A percentile compares a stretch with the other conserved stretches of the same genome.
Evolutionary conservation across 1,284 basidiomycete genomes (phyloP).

Genomic region (Stygiomarasmius scandens): DNA sequence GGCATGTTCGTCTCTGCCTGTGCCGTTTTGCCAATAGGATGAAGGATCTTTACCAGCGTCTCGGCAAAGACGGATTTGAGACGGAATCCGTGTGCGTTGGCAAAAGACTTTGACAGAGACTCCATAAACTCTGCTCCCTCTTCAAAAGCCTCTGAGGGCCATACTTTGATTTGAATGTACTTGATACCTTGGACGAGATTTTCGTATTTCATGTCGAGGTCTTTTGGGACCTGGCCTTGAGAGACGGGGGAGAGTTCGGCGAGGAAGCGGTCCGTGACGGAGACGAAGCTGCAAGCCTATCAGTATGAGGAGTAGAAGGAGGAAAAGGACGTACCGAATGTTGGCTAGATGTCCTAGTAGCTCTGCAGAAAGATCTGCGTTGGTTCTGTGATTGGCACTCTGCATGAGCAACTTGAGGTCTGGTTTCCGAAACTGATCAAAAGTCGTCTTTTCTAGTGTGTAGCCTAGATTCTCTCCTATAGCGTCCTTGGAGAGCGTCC

Average conservation of each 20-base stretch:
- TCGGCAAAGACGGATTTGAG: slow-evolving; percentile 90
- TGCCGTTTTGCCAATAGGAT: slow-evolving; percentile 92
- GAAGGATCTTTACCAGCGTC: slow-evolving; percentile 76
- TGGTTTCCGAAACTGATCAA: slow-evolving; percentile 82
- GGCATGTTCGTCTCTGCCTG: slow-evolving; percentile 97
- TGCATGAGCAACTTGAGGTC: slow-evolving; percentile 65
- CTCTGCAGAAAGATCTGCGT: slow-evolving; percentile 81
- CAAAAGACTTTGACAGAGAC: slow-evolving; percentile 81
- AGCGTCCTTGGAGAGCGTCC: slow-evolving; percentile 72
- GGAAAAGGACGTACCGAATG: slow-evolving; percentile 55
- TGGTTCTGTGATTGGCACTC: slow-evolving; percentile 76
- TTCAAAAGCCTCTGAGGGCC: slow-evolving; percentile 92
- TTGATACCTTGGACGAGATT: slow-evolving; percentile 80
- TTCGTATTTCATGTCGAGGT: slow-evolving; percentile 80
- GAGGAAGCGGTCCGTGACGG: slow-evolving; percentile 86
- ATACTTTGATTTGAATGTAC: slow-evolving; percentile 85
- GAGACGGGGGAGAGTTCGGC: slow-evolving; percentile 77
- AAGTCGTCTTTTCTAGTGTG: slow-evolving; percentile 82
- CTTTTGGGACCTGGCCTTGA: slow-evolving; percentile 74
- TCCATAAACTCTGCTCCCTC: slow-evolving; percentile 93
- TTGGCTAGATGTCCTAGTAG: slow-evolving; percentile 82
- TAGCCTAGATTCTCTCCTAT: slow-evolving; percentile 79
- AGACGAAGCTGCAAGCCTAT: slow-evolving; percentile 75
- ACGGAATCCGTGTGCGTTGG: slow-evolving; percentile 81
- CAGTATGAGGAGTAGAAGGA: slow-evolving; percentile 7